Evolutionary conservation across 495 filamentous ascomycete species (phyloP).

Genomic region (Cladorrhinum samala): DNA sequence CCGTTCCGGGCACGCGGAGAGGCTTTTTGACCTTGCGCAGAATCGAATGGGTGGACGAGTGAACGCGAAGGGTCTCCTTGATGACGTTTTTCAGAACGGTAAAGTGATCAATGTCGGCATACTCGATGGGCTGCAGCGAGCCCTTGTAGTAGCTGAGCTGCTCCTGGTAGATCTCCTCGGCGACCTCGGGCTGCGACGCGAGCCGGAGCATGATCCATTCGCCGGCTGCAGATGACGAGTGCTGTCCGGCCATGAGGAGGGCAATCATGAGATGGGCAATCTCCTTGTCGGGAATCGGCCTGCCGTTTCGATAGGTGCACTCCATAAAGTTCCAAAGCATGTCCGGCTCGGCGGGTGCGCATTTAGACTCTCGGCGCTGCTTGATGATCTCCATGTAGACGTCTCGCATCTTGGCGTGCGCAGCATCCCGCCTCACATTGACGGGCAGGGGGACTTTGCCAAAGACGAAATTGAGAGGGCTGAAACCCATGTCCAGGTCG

Average conservation of each 20-base stretch:
- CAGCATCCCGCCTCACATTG: conserved; percentile 58
- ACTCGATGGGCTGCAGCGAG: conserved; percentile 16
- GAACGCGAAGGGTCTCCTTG: conserved; percentile 60
- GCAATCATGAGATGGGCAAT: conserved; percentile 74
- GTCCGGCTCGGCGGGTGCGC: conserved; percentile 39
- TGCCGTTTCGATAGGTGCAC: conserved; percentile 58
- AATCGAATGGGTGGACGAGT: conserved; percentile 63
- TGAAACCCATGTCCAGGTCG: conserved; percentile 64
- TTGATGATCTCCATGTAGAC: conserved; percentile 60
- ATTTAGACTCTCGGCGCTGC: conserved; percentile 38
- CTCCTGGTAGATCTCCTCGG: conserved; percentile 58
- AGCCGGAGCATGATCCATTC: conserved; percentile 63
- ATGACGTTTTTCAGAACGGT: conserved; percentile 53
- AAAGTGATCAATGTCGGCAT: conserved; percentile 50
- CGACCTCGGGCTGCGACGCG: conserved; percentile 53
- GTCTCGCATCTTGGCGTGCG: conserved; percentile 55
- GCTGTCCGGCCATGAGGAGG: conserved; percentile 67
- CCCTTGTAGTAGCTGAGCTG: conserved; percentile 31
- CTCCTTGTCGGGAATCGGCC: conserved; percentile 54
- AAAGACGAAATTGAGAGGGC: conserved; percentile 63
- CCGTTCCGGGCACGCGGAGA: conserved; percentile 57
- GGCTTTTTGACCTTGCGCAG: conserved; percentile 63
- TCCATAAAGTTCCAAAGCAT: conserved; percentile 68
- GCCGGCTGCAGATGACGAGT: conserved; percentile 60
- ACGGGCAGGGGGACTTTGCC: conserved; percentile 63